Evolutionary conservation across 192 early-diverging fungal genomes (phyloP), one percentile per base, ranked within the genome.

Genomic region (Coemansia furcata): DNA sequence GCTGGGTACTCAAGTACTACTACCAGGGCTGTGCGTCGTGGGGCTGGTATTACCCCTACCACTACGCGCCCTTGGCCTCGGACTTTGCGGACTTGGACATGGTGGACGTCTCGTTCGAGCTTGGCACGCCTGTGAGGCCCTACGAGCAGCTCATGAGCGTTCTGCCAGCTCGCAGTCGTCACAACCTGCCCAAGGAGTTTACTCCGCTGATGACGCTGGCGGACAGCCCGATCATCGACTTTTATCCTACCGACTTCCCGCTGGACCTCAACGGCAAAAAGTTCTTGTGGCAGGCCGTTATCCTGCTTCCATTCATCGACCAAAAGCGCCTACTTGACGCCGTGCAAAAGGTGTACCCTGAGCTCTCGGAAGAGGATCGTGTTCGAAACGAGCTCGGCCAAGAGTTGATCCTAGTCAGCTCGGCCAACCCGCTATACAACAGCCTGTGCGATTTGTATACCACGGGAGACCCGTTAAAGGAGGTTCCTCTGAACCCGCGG

Each of bases 61-160:
- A 98, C 84, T 99, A 98, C 69, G 91, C 97, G 21, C 96, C 96
- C 1, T 80, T 93, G 63, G 89, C 91, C 4, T 89, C 88, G 0
- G 95, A 98, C 73, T 90, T 97, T 60, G 65, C 81, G 8, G 87
- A 94, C 71, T 82, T 99, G 60, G 87, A 76, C 50, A 76, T 87
- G 37, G 78, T 95, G 67, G 76, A 90, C 58, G 80, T 93, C 63
- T 69, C 89, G 36, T 95, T 99, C 67, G 90, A 97, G 21, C 78
- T 92, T 23, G 93, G 93, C 39, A 74, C 80, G 19, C 96, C 97
- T 1, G 89, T 99, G 66, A 85, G 83, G 4, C 97, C 96, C 9
- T 93, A 95, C 65, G 94, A 99, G 77, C 96, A 99, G 72, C 76
- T 98, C 19, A 99, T 98, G 96, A 93, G 95, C 62, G 97, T 99